Evolutionary conservation across 2,329 filamentous ascomycete genomes (phyloP), one percentile per base, ranked within the genome.

Genomic region (Ceratocystiopsis brevicomis): DNA sequence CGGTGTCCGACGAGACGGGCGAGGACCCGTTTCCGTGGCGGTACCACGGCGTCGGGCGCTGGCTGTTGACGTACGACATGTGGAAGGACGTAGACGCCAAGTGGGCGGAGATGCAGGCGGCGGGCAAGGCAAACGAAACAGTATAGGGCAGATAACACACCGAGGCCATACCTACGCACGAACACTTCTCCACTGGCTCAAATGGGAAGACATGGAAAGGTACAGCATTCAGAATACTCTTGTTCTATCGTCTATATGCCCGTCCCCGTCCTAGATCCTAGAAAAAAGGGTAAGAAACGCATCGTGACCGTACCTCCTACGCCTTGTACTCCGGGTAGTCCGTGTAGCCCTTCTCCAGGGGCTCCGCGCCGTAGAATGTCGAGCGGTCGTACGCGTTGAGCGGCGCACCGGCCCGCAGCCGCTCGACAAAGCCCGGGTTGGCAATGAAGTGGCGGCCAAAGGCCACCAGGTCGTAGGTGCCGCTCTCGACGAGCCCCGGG

Each of bases 351-450:
- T 56, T 56, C 37, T 48, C 48, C 1, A 57, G 51, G 4, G 55
- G 51, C 44, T 60, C 56, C 8, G 54, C 45, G 1, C 48, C 44
- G 48, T 68, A 68, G 48, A 68, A 65, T 0, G 54, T 57, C 3
- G 52, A 46, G 14, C 60, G 51, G 39, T 66, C 49, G 45, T 64
- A 64, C 12, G 48, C 43, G 33, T 50, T 53, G 16, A 66, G 44
- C n/a, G 52, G 48, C 15, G 66, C 49, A 0, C 56, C 56, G 36
- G 61, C 48, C 47, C 56, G 49, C 12, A 66, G 41, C 35, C 59
- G 54, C 49, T 61, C 65, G 1, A 56, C 52, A 45, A 68, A 46
- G 43, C 67, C 41, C 45, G 96, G 64, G 43, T 62, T 68, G 10
- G 62, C 51, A n/a, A 62, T 64, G 44, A 58, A 68, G 9, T 56